Base-by-base conservation (phyloP, 805 yeast genomes). In the Wickerhamomyces sydowiorum region DNA sequence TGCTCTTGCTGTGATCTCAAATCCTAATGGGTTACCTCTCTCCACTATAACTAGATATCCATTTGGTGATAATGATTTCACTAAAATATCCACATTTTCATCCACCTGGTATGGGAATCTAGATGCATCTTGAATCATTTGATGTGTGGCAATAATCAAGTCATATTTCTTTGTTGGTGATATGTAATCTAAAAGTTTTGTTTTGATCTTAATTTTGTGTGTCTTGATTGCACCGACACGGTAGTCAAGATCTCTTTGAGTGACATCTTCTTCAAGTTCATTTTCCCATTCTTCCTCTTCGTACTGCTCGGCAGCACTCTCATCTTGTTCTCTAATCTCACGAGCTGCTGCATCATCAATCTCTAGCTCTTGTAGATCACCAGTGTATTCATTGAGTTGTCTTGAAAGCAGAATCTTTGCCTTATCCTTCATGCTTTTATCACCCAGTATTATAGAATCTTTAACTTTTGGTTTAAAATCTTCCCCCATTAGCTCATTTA, bases 21-120 rank as follows among this genome's bases (percentile, higher is more conserved):
- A 87, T 0, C 98, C 98, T 25, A 80, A 56, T 0, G 97, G 87
- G 42, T 84, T 86, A 3, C 99, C 99, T 48, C 96, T 71, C 64
- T 93, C 98, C 3, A 90, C 65, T 2, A 93, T 59, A 1, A 89
- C 81, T 12, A 91, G 62, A 44, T 81, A 80, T 0, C 98, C 99
- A 10, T 78, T 76, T 0, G 96, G 96, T 14, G 77, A 74, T 36
- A 90, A 63, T 15, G 85, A 64, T 15, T 71, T 67, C 20, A 89
- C 65, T 27, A 84, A 67, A 45, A 70, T 69, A 47, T 81, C 78
- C 9, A 87, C 53, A 40, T 73, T 80, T 19, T 71, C 69, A 60
- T 89, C 97, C 5, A 87, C 81, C 48, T 86, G 83, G 17, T 71
- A 68, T 1, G 95, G 93, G 52, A 83, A 86, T 43, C 72, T 70